Base-by-base conservation (phyloP, 2,329 filamentous ascomycete species). In the Aspergillus pseudoterreus region DNA sequence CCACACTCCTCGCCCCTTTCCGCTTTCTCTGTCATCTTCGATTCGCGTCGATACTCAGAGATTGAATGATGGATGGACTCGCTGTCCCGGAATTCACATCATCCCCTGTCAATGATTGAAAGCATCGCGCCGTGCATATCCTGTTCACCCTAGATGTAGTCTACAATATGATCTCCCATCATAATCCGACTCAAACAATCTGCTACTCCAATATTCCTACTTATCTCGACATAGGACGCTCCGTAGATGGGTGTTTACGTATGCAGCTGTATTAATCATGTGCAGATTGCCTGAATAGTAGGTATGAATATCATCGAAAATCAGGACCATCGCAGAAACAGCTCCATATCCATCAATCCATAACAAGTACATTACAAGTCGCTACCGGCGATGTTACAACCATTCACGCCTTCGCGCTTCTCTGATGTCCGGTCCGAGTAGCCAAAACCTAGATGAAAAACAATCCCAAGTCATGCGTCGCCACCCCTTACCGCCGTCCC, bases 401-500 rank as follows among this genome's bases (percentile, higher is more conserved):
- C 43, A 27, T 45, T 46, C 41, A 30, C 39, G 43, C 38, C 41
- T 42, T 51, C 22, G 30, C 21, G n/a, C 12, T 33, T 45, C 42
- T 17, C 11, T 45, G 19, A 45, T 45, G 14, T 33, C 47, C 15
- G 27, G 8, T 30, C 15, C 15, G 35, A n/a, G 35, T 38, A 38
- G 14, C 35, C 35, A 38, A 38, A 6, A 1, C 35, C 27, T 30
- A 30, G 27, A 38, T 38, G 22, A 38, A 38, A 38, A 38, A 17
- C 14, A 38, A n/a, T 38, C 14, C 35, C 35, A 38, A 38, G 8
- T 17, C 27, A 30, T 10, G 8, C 27, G 8, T 30, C 27, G 27
- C 9, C 27, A 11, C 27, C 22, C 17, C 22, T 57, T 64, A 87
- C 71, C 86, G 82, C 58, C 88, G 79, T 38, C 87, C 88, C 77